These are phyloP conservation scores for Monoraphidium neglectum DNA, from an alignment of 139 green algal genomes.

Conservation along the genomic window DNA sequence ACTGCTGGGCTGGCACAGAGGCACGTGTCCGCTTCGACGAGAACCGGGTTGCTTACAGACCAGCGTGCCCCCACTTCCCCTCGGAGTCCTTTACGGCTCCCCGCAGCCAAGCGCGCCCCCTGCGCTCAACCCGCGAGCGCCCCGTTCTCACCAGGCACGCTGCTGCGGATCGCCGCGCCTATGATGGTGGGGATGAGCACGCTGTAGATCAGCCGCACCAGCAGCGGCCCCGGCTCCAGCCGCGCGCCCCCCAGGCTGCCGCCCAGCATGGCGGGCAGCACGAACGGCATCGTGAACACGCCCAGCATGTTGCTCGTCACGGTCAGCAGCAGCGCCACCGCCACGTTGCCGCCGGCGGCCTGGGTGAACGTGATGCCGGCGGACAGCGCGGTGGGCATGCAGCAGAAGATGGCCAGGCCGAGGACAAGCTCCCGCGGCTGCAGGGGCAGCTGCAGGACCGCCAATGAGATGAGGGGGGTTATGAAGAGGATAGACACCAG, in stretches of 20 bases:
- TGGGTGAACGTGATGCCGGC: conserved; percentile 65
- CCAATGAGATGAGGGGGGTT: conserved; percentile 52
- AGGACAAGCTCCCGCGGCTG: conserved; percentile 46
- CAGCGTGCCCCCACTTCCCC: too few species aligned
- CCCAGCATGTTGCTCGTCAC: conserved; percentile 71
- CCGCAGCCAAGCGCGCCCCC: too few species aligned
- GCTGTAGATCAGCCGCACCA: not conserved
- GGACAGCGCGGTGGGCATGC: conserved; percentile 81
- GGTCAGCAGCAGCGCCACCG: conserved; percentile 78
- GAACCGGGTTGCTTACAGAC: too few species aligned
- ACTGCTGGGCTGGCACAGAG: too few species aligned
- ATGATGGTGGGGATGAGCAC: not conserved
- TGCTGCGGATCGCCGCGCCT: not conserved
- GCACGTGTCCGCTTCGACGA: too few species aligned
- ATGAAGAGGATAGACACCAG: conserved; percentile 63
- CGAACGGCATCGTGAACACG: conserved; percentile 70
- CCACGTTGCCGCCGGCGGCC: conserved; percentile 64
- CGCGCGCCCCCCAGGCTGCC: not conserved
- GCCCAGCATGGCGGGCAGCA: conserved; percentile 33
- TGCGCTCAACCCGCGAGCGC: too few species aligned
- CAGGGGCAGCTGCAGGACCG: conserved; percentile 44
- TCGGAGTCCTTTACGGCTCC: too few species aligned
- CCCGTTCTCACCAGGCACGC: not conserved
- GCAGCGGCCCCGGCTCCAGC: not conserved
- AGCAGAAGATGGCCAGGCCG: conserved; percentile 74